phyloP scores from a whole-genome alignment of 1,139 yeast species.

The Scheffersomyces quercinus region DNA sequence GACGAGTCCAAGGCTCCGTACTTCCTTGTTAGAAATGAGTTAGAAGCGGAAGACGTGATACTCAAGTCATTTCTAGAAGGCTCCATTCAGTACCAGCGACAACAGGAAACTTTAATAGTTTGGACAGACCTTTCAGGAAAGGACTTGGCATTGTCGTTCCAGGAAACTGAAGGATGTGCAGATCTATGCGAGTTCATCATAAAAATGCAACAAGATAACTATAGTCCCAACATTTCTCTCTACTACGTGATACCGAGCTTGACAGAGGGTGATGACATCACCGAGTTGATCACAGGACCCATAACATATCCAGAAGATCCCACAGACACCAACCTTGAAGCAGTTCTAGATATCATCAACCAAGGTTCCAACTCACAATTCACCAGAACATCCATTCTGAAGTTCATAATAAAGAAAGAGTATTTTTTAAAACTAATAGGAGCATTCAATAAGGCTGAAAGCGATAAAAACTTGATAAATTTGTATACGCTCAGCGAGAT shows the following conservation, averaged over 20 bases:
- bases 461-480: conserved; percentile 42
- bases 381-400: conserved; percentile 53
- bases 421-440: conserved; percentile 56
- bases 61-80: conserved; percentile 71
- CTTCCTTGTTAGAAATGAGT: conserved; percentile 74
- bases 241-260: conserved; percentile 66
- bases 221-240: conserved; percentile 70
- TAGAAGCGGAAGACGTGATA: conserved; percentile 57
- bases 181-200: conserved; percentile 79
- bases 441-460: conserved; percentile 59
- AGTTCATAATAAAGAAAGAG: conserved; percentile 47
- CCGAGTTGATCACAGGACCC: conserved; percentile 83
- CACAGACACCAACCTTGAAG: conserved; percentile 44
- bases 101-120: conserved; percentile 90
- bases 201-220: conserved; percentile 56
- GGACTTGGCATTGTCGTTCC: conserved; percentile 89
- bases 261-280: conserved; percentile 47
- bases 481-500: conserved; percentile 72
- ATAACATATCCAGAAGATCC: conserved; percentile 67
- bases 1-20: conserved; percentile 47
- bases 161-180: conserved; percentile 88
- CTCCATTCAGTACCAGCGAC: conserved; percentile 81
- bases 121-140: conserved; percentile 85
- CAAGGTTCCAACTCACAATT: conserved; percentile 60
- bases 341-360: conserved; percentile 51